Base-by-base conservation (phyloP, 2,329 filamentous ascomycete species). In the Colletotrichum chrysophilum region DNA sequence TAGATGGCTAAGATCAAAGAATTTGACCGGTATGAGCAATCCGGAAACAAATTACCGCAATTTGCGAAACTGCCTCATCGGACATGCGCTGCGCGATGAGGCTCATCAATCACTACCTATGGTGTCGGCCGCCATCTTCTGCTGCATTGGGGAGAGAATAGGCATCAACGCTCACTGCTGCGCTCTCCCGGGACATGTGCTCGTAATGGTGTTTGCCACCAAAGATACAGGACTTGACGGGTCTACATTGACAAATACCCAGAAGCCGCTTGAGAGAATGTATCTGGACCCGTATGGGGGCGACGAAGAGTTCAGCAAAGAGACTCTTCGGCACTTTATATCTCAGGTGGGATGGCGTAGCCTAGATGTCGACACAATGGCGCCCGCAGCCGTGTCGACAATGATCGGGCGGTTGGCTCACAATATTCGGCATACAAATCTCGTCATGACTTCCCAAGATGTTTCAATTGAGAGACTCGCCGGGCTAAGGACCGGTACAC, bases 41-140 rank as follows among this genome's bases (percentile, higher is more conserved):
- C 86, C 88, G 6, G 90, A 92, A 9, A 82, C 87, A 56, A 91
- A 93, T 70, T 98, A 97, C 82, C 92, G 95, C 79, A 93, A 94
- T 74, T 85, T 98, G 74, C 92, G 94, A 77, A 98, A 98, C 84
- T 97, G 95, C 79, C 94, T 98, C 79, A 92, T 99, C 71, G 95
- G 95, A 12, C 89, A 97, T 76, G 95, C 94, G 5, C 87, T 98
- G 58, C 92, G 91, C 43, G 92, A 94, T 66, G 86, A 90, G 8
- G 89, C 90, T 0, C 95, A 98, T 80, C 93, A 94, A 32, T 96
- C 96, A 2, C 88, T 98, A 10, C 97, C 96, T 3, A 89, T 98
- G 66, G 94, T 98, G 76, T 97, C 95, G 3, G 94, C 94, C 71
- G 94, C 93, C 75, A 98, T 98, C 77, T 99, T 94, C 84, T 97